Conservation (phyloP, 345 rosid species). For the Viola odorata region DNA sequence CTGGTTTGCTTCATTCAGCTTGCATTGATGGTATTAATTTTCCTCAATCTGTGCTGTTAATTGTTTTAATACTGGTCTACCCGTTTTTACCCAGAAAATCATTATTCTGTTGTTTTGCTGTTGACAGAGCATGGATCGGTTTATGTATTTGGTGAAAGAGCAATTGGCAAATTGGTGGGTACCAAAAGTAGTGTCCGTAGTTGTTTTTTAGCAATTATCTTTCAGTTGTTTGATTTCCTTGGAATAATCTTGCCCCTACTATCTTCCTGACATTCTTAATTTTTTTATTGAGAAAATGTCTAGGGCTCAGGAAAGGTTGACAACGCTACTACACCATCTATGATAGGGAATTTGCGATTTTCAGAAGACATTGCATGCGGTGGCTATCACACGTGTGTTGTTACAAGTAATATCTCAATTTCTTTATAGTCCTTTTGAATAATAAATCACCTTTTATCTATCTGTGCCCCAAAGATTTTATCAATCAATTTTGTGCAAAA, state of each 20-base stretch:
- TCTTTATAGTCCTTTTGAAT: neutral
- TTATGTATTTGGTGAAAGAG: conserved; percentile 75
- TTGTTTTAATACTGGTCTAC: neutral
- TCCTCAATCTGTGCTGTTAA: neutral
- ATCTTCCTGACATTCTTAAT: conserved; percentile 2
- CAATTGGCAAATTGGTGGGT: conserved; percentile 45
- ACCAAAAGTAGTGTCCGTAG: conserved; percentile 4
- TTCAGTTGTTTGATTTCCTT: conserved; percentile 7
- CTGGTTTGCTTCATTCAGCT: conserved; percentile 87
- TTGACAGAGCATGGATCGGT: conserved; percentile 71
- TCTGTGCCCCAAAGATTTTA: neutral
- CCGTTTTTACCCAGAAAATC: neutral
- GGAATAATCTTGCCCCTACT: neutral
- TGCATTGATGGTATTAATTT: conserved; percentile 66
- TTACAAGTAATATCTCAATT: conserved; percentile 54
- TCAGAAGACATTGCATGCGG: conserved; percentile 85
- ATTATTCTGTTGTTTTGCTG: conserved; percentile 13
- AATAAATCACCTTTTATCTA: neutral
- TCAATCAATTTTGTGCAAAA: too few species aligned
- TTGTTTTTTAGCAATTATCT: conserved; percentile 4
- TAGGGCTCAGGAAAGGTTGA: conserved; percentile 55
- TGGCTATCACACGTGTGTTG: conserved; percentile 84
- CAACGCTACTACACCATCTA: conserved; percentile 49
- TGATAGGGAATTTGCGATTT: conserved; percentile 48
- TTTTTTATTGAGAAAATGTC: conserved; percentile 15